A percentile compares a stretch with the other conserved stretches of the same genome.
Evolutionary conservation across 2,329 filamentous ascomycete genomes (phyloP).

Genomic region (Coniochaeta ligniaria): DNA sequence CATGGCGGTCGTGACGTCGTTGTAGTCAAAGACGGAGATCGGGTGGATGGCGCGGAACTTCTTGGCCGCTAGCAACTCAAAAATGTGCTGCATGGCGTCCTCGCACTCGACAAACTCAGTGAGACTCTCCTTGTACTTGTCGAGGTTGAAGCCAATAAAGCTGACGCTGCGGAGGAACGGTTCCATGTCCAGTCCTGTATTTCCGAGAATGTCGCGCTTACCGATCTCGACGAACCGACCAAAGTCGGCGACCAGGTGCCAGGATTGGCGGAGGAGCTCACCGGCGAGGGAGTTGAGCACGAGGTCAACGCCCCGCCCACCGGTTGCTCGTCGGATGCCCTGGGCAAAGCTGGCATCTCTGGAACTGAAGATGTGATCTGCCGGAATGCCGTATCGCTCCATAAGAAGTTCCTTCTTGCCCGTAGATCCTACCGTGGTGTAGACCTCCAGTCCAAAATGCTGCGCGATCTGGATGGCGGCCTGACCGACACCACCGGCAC

Average conservation of each 20-base stretch:
- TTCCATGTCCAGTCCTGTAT: conserved; percentile 5
- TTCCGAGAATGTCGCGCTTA: conserved; percentile 28
- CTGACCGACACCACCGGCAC: conserved; percentile 18
- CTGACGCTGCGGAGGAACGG: conserved; percentile 21
- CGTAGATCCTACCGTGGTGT: conserved; percentile 22
- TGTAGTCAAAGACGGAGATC: conserved; percentile 3
- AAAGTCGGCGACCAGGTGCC: conserved; percentile 33
- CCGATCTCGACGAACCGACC: conserved; percentile 38
- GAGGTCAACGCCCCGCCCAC: conserved; percentile 24
- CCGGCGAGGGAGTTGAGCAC: conserved; percentile 33
- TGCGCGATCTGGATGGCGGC: conserved; percentile 8
- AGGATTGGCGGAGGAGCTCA: conserved; percentile 32
- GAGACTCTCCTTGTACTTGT: not conserved
- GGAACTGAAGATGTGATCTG: conserved; percentile 24
- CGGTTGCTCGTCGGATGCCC: conserved; percentile 18
- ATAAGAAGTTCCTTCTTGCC: conserved; percentile 26
- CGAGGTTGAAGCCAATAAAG: conserved; percentile 22
- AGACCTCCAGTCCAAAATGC: conserved; percentile 18
- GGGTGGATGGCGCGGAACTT: not conserved
- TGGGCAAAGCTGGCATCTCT: conserved; percentile 22
- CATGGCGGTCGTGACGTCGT: not conserved
- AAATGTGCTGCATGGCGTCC: conserved; percentile 9
- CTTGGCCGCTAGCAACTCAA: conserved; percentile 10
- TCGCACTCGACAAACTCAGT: not conserved
- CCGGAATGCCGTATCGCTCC: conserved; percentile 20